Conservation (phyloP, 169 alveolate genomes). For the Cryptosporidium bovis region DNA sequence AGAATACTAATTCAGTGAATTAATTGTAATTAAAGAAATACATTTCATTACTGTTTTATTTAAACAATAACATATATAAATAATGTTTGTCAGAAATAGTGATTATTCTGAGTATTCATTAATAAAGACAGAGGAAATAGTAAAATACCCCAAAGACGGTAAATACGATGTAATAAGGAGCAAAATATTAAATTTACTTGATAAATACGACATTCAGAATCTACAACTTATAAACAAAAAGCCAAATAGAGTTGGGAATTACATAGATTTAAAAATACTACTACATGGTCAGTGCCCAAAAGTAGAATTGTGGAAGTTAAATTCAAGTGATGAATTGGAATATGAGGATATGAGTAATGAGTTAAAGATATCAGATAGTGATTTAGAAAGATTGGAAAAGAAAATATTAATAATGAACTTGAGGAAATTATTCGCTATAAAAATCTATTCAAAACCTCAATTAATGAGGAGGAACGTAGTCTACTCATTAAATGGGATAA, state of each 20-base stretch:
- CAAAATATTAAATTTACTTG: not conserved
- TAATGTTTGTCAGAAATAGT: conserved; percentile 2
- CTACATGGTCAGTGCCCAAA: conserved; percentile 41
- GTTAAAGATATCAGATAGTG: not conserved
- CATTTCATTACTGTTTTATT: no score
- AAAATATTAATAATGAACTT: not conserved
- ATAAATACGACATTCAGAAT: not conserved
- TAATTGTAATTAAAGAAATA: no score
- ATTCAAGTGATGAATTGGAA: not conserved
- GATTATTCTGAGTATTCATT: conserved; percentile 34
- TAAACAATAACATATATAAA: not conserved
- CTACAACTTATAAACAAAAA: conserved; percentile 7
- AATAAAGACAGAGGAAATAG: conserved; percentile 4
- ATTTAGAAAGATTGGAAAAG: not conserved
- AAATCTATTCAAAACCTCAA: conserved; percentile 48
- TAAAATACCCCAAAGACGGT: not conserved
- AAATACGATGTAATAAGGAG: not conserved
- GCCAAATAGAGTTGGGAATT: not conserved
- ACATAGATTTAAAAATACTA: conserved; percentile 46
- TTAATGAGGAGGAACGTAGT: conserved; percentile 43
- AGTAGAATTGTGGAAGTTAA: conserved; percentile 27
- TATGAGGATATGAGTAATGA: not conserved
- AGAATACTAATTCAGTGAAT: no score
- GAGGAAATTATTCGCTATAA: conserved; percentile 17
- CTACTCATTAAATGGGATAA: conserved; percentile 12